These are phyloP conservation scores for Tanozyma kutaoensis DNA, from an alignment of 805 yeast species.

Conservation along the genomic window DNA sequence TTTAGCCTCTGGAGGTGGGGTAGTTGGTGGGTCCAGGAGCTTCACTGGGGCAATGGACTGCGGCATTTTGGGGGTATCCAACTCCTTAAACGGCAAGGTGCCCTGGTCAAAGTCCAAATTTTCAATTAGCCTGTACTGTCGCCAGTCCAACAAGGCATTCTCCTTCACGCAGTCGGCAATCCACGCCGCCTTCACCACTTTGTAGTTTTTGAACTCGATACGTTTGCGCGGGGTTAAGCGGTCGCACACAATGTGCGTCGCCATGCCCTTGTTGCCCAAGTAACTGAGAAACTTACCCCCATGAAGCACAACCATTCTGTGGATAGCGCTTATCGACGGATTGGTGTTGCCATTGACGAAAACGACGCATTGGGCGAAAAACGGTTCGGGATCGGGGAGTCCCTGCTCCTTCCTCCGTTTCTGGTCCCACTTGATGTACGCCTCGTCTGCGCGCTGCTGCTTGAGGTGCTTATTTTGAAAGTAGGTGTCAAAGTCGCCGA, in stretches of 20 bases:
- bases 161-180: slow-evolving; percentile 46
- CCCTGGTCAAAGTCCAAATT: slow-evolving; percentile 43
- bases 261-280: slow-evolving; percentile 55
- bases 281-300: slow-evolving; percentile 73
- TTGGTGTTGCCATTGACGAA: slow-evolving; percentile 83
- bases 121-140: slow-evolving; percentile 39
- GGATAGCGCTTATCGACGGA: slow-evolving; percentile 67
- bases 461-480: slow-evolving; percentile 46
- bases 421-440: slow-evolving; percentile 35
- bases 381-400: slow-evolving; percentile 8
- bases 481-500: slow-evolving; percentile 60
- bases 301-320: slow-evolving; percentile 53
- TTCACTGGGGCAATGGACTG: no score
- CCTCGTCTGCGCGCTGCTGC: slow-evolving; percentile 46
- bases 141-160: slow-evolving; percentile 51
- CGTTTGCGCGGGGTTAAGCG: slow-evolving; percentile 66
- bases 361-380: slow-evolving; percentile 53
- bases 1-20: no score
- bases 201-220: slow-evolving; percentile 48
- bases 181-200: slow-evolving; percentile 80
- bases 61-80: not conserved
- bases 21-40: no score
- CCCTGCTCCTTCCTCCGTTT: slow-evolving; percentile 14
- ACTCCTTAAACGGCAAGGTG: slow-evolving; percentile 11
- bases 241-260: slow-evolving; percentile 78